Base-by-base conservation (phyloP, 805 yeast genomes). In the Schwanniomyces vanrijiae region DNA sequence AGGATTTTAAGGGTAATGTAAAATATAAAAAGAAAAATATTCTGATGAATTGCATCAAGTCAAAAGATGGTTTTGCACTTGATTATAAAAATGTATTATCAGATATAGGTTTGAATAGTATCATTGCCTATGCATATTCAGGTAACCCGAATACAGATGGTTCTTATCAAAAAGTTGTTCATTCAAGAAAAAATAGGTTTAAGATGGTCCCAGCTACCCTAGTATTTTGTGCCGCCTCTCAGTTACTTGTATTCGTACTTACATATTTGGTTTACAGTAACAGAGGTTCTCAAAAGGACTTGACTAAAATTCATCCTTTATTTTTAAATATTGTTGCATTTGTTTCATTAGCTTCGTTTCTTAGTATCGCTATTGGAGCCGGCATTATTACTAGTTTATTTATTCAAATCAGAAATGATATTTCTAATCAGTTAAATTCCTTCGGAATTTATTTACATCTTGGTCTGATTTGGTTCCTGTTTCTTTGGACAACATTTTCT, bases 61-160 rank as follows among this genome's bases (percentile, higher is more conserved):
- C 50, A n/a, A 42, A 40, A 18, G 37, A 43, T 21, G 33, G 55
- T 24, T 68, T 62, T 47, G 62, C 69, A 2, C 72, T 79, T 55
- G 79, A 80, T 59, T 81, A 80, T 53, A 60, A 77, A 34, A 55
- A 59, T 4, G 69, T 75, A 46, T 54, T 81, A 33, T 50, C 63
- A 1, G 49, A 59, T 0, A 65, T 73, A 19, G 79, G 80, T 2
- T 61, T 80, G 24, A 62, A 63, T 21, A 69, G 69, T 31, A 74
- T 78, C 5, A 58, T 77, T 44, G 78, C 77, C 3, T 81, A 80
- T 55, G 83, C 83, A 0, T 75, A 69, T 50, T 37, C 55, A 5
- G 20, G 43, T 13, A 31, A 45, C n/a, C 47, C 45, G n/a, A 46
- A 50, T 7, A 5, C 6, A 11, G 59, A 51, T 43, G 40, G 45